These are phyloP conservation scores for Emmonsiellopsis sp. DNA, from an alignment of 2,329 filamentous ascomycete species.

Conservation along the genomic window DNA sequence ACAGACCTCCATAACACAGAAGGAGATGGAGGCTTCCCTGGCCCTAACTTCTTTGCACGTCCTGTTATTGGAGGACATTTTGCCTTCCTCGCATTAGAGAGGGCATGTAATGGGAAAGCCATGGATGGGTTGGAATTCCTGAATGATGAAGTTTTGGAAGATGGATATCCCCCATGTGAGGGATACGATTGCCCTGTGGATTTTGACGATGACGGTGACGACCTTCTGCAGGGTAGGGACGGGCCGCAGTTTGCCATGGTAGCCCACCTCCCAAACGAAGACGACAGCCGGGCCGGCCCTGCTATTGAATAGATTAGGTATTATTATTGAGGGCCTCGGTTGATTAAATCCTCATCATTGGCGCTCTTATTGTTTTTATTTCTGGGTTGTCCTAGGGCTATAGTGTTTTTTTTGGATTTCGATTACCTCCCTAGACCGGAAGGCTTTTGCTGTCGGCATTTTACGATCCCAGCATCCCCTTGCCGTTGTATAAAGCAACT, in stretches of 20 bases:
- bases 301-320: background rate
- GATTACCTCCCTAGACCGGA: background rate
- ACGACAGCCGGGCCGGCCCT: background rate
- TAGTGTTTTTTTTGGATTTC: background rate
- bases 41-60: slow-evolving; percentile 66
- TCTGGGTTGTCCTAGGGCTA: background rate
- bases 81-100: slow-evolving; percentile 71
- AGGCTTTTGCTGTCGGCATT: background rate
- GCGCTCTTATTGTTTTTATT: background rate
- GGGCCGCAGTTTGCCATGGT: slow-evolving; percentile 5
- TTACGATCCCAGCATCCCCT: too few species aligned
- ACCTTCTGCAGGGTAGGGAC: background rate
- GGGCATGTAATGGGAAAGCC: slow-evolving; percentile 65
- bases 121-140: slow-evolving; percentile 47
- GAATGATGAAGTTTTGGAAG: slow-evolving; percentile 5
- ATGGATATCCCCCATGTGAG: background rate
- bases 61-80: slow-evolving; percentile 83
- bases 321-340: too few species aligned
- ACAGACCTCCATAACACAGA: slow-evolving; percentile 80
- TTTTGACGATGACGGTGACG: background rate
- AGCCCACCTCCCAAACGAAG: background rate
- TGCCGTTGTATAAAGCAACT: too few species aligned
- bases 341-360: background rate
- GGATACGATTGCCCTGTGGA: background rate
- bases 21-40: slow-evolving; percentile 64